Evolutionary conservation across 257 asterid species (phyloP), one percentile per base, ranked within the genome.

Genomic region (Plantago ovata): DNA sequence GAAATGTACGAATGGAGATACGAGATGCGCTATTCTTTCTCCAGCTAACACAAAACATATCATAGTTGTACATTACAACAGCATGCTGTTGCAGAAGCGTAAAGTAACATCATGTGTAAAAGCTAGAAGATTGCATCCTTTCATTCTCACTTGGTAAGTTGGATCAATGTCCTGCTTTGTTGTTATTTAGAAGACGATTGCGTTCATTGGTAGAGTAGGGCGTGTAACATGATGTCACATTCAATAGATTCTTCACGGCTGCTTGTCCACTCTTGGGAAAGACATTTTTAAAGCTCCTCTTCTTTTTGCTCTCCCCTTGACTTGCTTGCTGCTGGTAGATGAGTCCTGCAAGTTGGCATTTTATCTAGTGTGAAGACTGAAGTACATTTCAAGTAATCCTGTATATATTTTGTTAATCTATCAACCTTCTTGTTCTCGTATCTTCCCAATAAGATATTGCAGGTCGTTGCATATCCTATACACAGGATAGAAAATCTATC

Each of bases 201-300:
- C 53, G 64, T 47, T 62, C 63, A 7, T 48, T 57, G 19, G 62
- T 18, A 4, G 72, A 13, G 3, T 49, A 66, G n/a, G 45, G 22
- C 36, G 65, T 38, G 60, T 58, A 63, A 67, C 72, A 69, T 1
- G 74, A 49, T 53, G 58, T 61, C 22, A 62, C 56, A 13, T 53
- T 69, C 48, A 81, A 46, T 51, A 80, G 58, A 59, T 68, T 76
- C 74, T 63, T 80, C 7, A 75, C 65, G 1, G 58, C 64, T 4
- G 59, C 22, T 61, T 63, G 69, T 54, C 68, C 66, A 21, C 77
- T 75, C 54, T 56, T 64, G 3, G 78, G 70, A 62, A 77, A 15
- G 44, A 54, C 78, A 4, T 60, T 68, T 52, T 55, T 70, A 13
- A 78, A 78, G 52, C 76, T 79, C 62, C 50, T 76, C 61, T 48